phyloP scores from a whole-genome alignment of 163 green algal species.

The Scenedesmus sp. region DNA sequence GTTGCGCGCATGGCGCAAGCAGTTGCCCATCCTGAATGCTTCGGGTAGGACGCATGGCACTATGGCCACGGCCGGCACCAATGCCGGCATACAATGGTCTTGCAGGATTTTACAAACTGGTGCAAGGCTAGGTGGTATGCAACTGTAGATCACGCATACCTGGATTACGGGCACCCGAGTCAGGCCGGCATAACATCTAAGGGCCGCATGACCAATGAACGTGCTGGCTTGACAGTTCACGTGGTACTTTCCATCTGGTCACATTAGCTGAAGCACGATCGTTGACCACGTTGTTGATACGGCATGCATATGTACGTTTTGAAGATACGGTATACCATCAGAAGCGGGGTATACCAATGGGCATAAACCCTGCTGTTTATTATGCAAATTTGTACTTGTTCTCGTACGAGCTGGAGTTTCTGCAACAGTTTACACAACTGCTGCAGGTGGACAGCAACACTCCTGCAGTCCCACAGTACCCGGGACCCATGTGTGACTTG shows the following conservation, averaged over 20 bases:
- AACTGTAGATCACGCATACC: neutral
- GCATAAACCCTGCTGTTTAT: constrained; percentile 23
- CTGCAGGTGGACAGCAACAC: neutral
- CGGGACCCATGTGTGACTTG: neutral
- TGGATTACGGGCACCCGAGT: neutral
- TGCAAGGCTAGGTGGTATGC: neutral
- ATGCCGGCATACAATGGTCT: neutral
- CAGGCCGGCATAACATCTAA: neutral
- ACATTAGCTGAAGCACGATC: neutral
- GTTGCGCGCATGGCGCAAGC: neutral
- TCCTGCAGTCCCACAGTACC: neutral
- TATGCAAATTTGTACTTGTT: constrained; percentile 12
- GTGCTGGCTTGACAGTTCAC: neutral
- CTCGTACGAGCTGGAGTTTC: neutral
- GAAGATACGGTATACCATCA: constrained; percentile 1
- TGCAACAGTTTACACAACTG: neutral
- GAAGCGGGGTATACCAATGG: constrained; percentile 15
- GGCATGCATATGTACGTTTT: constrained; percentile 12
- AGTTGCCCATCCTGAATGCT: neutral
- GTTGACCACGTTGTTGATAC: neutral
- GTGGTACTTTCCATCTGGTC: neutral
- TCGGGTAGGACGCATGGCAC: neutral
- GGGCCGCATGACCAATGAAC: neutral
- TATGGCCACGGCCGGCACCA: neutral
- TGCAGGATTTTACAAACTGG: neutral